phyloP scores from a whole-genome alignment of 345 rosid species.

The Passiflora organensis region DNA sequence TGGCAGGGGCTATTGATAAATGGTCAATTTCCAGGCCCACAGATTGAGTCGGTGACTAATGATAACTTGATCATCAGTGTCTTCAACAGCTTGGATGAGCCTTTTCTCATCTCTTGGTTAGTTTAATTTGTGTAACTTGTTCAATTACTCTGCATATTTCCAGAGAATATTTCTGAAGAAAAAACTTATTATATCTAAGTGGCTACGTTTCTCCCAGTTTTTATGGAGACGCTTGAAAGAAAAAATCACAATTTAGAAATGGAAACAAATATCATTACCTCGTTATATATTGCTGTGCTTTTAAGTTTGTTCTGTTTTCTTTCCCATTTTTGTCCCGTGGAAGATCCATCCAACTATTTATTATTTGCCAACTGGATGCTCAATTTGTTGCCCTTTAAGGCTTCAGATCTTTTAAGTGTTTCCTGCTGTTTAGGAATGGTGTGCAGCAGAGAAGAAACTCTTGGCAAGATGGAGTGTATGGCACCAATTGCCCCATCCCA shows the following conservation, averaged over 20 bases:
- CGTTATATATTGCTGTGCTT: no score
- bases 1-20: constrained; percentile 84
- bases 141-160: background rate
- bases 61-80: constrained; percentile 82
- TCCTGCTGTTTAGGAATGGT: constrained; percentile 48
- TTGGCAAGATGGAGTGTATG: constrained; percentile 80
- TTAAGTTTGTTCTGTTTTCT: background rate
- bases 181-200: background rate
- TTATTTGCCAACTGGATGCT: no score
- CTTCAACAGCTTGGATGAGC: constrained; percentile 80
- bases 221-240: background rate
- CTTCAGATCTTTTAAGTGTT: background rate
- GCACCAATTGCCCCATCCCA: constrained; percentile 79
- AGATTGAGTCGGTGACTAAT: constrained; percentile 72
- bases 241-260: background rate
- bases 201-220: background rate
- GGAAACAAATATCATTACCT: background rate
- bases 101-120: constrained; percentile 86
- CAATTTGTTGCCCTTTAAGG: no score
- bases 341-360: no score
- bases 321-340: no score
- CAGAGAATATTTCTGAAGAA: no score
- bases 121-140: constrained; percentile 9
- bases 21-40: constrained; percentile 93
- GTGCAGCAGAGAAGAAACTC: constrained; percentile 77